phyloP scores from a whole-genome alignment of 1,284 basidiomycete species.

The Tilletia setariae region DNA sequence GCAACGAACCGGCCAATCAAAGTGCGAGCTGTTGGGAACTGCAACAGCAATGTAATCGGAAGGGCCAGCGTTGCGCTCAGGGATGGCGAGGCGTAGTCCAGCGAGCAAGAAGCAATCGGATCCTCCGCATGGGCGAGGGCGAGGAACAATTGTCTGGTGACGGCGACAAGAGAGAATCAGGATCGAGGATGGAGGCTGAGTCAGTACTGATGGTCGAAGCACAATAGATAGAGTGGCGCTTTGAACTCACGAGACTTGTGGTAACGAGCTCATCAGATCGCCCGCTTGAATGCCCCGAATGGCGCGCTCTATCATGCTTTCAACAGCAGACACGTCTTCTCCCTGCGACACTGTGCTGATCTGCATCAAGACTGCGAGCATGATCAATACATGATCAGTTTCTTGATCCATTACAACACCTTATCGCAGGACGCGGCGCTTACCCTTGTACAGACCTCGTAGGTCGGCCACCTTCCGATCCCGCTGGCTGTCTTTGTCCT shows the following conservation, averaged over 20 bases:
- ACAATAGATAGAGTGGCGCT: too few relatives aligned
- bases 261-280: neutral
- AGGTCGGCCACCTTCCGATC: conserved; percentile 1
- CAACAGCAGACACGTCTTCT: neutral
- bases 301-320: neutral
- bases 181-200: too few relatives aligned
- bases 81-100: too few relatives aligned
- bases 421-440: neutral
- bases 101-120: too few relatives aligned
- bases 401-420: neutral
- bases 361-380: neutral
- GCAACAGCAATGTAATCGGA: too few relatives aligned
- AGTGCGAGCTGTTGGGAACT: too few relatives aligned
- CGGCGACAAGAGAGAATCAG: too few relatives aligned
- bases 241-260: neutral
- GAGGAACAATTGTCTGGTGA: too few relatives aligned
- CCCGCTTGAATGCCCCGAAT: neutral
- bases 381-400: neutral
- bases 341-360: neutral
- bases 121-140: too few relatives aligned
- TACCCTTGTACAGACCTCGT: neutral
- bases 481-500: neutral
- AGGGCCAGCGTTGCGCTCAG: too few relatives aligned
- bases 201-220: too few relatives aligned
- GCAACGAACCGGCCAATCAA: too few relatives aligned